Percentiles rank a stretch among this genome's conserved stretches.
These are phyloP conservation scores for Clitoria ternatea DNA, from an alignment of 306 rosid genomes.

Conservation along the genomic window DNA sequence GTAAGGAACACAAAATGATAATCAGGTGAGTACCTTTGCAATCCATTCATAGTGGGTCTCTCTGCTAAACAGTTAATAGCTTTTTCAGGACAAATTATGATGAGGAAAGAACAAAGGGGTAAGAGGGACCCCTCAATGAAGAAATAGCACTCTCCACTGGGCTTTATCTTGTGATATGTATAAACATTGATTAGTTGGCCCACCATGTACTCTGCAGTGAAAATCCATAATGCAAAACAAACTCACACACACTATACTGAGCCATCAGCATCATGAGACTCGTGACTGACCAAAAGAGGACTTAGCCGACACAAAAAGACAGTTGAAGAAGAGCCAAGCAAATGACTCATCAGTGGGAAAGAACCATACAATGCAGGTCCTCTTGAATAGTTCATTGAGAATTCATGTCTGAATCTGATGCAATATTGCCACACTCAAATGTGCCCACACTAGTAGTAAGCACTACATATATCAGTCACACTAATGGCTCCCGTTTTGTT, in stretches of 20 bases:
- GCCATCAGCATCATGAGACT: constrained; percentile 14
- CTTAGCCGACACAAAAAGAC: constrained; percentile 17
- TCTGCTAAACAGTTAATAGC: neutral
- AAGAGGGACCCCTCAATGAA: constrained; percentile 10
- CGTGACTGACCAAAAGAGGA: constrained; percentile 10
- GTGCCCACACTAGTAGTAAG: constrained; percentile 13
- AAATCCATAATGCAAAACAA: constrained; percentile 27
- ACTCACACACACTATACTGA: neutral
- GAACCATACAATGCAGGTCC: constrained; percentile 11
- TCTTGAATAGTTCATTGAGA: constrained; percentile 3
- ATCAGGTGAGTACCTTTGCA: constrained; percentile 26
- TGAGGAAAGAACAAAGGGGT: neutral
- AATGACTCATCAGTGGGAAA: neutral
- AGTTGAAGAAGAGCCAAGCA: constrained; percentile 15
- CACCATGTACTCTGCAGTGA: constrained; percentile 25
- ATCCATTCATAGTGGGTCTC: constrained; percentile 22
- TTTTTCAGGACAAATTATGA: constrained; percentile 1
- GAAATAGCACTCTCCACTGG: constrained; percentile 14
- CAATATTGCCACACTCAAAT: constrained; percentile 21
- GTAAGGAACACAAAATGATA: constrained; percentile 2
- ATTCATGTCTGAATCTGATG: constrained; percentile 38
- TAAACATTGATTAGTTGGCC: constrained; percentile 30
- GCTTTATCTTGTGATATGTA: constrained; percentile 11
- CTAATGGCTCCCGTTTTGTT: neutral
- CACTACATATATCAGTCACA: neutral